Evolutionary conservation across 805 yeast genomes (phyloP).

Genomic region (Suhomyces sp.): DNA sequence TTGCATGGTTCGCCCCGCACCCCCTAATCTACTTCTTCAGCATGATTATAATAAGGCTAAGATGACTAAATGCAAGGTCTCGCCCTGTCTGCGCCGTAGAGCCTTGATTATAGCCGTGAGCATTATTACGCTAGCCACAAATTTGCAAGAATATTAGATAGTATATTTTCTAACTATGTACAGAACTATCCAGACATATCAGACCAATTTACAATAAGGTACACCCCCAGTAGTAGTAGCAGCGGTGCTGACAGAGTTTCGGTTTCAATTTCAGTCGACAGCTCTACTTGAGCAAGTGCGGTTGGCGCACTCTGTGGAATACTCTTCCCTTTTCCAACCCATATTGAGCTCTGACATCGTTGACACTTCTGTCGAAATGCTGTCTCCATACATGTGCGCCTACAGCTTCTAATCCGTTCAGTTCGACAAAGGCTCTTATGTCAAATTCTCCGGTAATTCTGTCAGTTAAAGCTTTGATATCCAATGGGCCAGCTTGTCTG

Average conservation of each 20-base stretch:
- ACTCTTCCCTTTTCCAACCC: slow-evolving; percentile 76
- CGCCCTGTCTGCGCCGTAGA: background rate
- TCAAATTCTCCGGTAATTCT: slow-evolving; percentile 45
- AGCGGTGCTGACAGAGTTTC: background rate
- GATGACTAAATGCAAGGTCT: background rate
- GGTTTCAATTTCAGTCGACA: background rate
- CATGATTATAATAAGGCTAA: no score
- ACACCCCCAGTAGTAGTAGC: background rate
- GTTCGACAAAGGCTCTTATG: slow-evolving; percentile 62
- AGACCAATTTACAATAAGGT: background rate
- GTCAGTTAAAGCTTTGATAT: slow-evolving; percentile 8
- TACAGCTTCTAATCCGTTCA: slow-evolving; percentile 61
- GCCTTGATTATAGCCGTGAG: no score
- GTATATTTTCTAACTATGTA: background rate
- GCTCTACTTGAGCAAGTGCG: background rate
- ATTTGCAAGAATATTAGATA: background rate
- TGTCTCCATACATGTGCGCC: slow-evolving; percentile 95
- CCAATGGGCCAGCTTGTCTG: slow-evolving; percentile 50
- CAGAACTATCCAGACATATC: background rate
- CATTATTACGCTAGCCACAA: no score
- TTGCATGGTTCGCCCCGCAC: no score
- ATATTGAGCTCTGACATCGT: slow-evolving; percentile 62
- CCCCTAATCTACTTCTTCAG: no score
- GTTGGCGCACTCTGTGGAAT: slow-evolving; percentile 52
- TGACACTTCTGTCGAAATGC: slow-evolving; percentile 73